Conservation (phyloP, 2,329 filamentous ascomycete species). For the Didymella keratinophila region DNA sequence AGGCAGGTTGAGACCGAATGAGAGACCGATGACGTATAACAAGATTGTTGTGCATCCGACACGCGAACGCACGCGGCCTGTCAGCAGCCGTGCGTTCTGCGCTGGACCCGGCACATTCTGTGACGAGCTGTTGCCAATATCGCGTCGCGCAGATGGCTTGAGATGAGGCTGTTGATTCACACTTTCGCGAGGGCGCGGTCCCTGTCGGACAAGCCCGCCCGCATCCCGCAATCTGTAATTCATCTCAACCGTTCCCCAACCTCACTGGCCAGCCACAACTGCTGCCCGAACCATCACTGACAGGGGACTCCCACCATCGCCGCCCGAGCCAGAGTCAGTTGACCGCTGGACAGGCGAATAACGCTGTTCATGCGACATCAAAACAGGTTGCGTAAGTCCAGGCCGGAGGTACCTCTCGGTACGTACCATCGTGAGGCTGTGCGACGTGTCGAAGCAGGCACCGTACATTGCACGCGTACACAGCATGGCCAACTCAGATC, state of each 20-base stretch:
- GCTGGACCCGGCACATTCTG: conserved; percentile 13
- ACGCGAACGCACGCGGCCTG: conserved; percentile 21
- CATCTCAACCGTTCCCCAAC: conserved; percentile 16
- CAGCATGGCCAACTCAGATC: conserved; percentile 38
- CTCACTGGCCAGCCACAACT: conserved; percentile 28
- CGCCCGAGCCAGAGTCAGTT: conserved; percentile 30
- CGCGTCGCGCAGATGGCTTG: conserved; percentile 32
- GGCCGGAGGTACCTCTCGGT: conserved; percentile 9
- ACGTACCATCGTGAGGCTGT: conserved; percentile 28
- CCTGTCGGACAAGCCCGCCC: conserved; percentile 18
- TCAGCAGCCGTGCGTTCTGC: conserved; percentile 30
- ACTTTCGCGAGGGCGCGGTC: conserved; percentile 10
- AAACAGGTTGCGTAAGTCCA: conserved; percentile 14
- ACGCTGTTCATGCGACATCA: conserved; percentile 21
- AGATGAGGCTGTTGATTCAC: conserved; percentile 31
- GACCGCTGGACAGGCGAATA: conserved; percentile 21
- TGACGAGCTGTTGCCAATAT: conserved; percentile 35
- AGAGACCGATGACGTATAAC: conserved; percentile 20
- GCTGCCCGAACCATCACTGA: conserved; percentile 27
- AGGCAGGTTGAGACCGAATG: conserved; percentile 14
- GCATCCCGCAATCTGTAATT: conserved; percentile 21
- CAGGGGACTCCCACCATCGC: conserved; percentile 21
- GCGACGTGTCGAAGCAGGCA: conserved; percentile 24
- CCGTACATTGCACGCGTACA: conserved; percentile 26
- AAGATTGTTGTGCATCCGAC: conserved; percentile 13